A percentile compares a stretch with the other conserved stretches of the same genome.
Evolutionary conservation across 371 early-diverging fungal species (phyloP).

Genomic region (Mortierella sp.): DNA sequence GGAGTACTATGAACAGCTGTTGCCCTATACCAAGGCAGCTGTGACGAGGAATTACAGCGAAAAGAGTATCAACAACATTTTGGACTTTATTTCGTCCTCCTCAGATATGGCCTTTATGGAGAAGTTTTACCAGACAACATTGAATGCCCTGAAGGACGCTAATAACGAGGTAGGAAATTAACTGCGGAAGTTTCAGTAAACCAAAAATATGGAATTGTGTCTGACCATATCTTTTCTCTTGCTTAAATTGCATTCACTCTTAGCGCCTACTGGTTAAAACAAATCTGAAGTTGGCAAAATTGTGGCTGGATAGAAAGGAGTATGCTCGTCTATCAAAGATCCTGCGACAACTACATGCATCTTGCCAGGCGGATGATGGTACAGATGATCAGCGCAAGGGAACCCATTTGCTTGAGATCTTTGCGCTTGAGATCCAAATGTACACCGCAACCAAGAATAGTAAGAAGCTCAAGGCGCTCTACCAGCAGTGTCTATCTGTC

Average conservation of each 20-base stretch:
- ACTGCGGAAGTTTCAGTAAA: not conserved
- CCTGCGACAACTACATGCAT: slow-evolving; percentile 76
- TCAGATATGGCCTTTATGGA: slow-evolving; percentile 86
- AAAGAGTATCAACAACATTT: slow-evolving; percentile 95
- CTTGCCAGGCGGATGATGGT: slow-evolving; percentile 87
- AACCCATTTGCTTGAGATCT: slow-evolving; percentile 91
- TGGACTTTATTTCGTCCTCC: slow-evolving; percentile 86
- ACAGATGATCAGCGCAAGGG: slow-evolving; percentile 91
- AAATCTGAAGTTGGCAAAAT: slow-evolving; percentile 90
- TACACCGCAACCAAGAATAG: slow-evolving; percentile 89
- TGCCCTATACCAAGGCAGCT: slow-evolving; percentile 84
- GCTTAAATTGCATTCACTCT: not conserved
- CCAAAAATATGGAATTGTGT: not conserved
- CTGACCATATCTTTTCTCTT: no score
- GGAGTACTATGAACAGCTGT: slow-evolving; percentile 79
- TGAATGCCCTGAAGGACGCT: slow-evolving; percentile 78
- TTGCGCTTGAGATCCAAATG: slow-evolving; percentile 95
- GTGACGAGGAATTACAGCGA: slow-evolving; percentile 95
- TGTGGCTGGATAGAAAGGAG: slow-evolving; percentile 90
- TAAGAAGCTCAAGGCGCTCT: slow-evolving; percentile 89
- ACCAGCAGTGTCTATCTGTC: slow-evolving; percentile 88
- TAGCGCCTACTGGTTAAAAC: slow-evolving; percentile 92
- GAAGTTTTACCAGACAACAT: slow-evolving; percentile 84
- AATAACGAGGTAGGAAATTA: slow-evolving; percentile 81
- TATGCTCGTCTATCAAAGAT: slow-evolving; percentile 82